phyloP scores from a whole-genome alignment of 129 eudicot genomes.

The Apium graveolens region DNA sequence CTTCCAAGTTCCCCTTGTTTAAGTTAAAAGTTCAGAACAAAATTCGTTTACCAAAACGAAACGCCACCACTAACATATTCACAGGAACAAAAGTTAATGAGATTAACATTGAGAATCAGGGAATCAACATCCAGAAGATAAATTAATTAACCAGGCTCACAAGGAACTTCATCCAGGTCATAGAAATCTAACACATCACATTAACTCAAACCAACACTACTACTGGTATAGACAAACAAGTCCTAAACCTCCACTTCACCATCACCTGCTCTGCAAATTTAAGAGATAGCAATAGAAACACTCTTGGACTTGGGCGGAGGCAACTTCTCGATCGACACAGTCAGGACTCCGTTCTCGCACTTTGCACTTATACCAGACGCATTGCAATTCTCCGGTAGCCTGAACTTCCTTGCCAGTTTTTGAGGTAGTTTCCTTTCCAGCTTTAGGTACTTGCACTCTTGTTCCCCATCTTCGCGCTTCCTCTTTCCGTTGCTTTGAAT shows the following conservation, averaged over 20 bases:
- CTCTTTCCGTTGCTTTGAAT: slow-evolving; percentile 68
- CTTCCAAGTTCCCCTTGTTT: too few species aligned
- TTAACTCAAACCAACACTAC: neutral
- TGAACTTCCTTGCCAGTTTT: slow-evolving; percentile 58
- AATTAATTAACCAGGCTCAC: neutral
- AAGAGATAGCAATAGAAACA: slow-evolving; percentile 54
- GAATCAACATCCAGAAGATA: neutral
- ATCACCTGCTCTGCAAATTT: neutral
- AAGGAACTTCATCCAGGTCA: neutral
- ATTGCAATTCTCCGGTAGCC: slow-evolving; percentile 52
- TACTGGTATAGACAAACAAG: neutral
- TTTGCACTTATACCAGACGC: slow-evolving; percentile 47
- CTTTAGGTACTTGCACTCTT: slow-evolving; percentile 66
- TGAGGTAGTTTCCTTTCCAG: slow-evolving; percentile 48
- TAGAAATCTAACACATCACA: neutral
- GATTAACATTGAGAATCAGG: too few species aligned
- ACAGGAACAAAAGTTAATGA: neutral
- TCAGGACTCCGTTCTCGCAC: slow-evolving; percentile 74
- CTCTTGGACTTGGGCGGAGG: slow-evolving; percentile 69
- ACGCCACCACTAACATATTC: neutral
- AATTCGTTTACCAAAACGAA: too few species aligned
- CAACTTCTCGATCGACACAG: slow-evolving; percentile 56
- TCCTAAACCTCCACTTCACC: neutral
- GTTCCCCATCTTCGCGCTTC: slow-evolving; percentile 63
- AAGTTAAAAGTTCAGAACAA: too few species aligned